phyloP scores from a whole-genome alignment of 306 rosid species.

The Citrullus mucosospermus region DNA sequence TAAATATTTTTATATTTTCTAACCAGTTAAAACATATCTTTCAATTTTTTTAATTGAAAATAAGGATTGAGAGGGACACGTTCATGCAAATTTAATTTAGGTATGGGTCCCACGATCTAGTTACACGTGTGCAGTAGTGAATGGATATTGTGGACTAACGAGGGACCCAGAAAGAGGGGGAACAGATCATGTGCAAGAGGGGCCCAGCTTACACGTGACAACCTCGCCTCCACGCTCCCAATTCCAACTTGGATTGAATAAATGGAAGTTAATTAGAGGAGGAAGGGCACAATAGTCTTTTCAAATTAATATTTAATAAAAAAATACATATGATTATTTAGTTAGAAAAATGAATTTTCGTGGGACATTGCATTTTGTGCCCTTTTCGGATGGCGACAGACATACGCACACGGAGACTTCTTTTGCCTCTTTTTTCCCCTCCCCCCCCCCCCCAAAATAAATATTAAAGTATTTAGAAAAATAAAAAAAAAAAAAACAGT shows the following conservation, averaged over 20 bases:
- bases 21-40: no score
- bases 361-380: conserved; percentile 13
- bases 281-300: background rate
- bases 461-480: no score
- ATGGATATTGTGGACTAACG: background rate
- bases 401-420: conserved; percentile 24
- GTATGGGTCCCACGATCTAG: no score
- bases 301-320: no score
- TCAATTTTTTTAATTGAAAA: no score
- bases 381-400: conserved; percentile 18
- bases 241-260: background rate
- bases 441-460: background rate
- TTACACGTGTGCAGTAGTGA: background rate
- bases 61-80: no score
- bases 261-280: background rate
- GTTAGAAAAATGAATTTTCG: background rate
- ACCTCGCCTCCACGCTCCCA: background rate
- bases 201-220: conserved; percentile 36
- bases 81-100: no score
- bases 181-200: conserved; percentile 38
- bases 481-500: no score
- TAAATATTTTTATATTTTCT: no score
- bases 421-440: background rate
- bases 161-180: background rate
- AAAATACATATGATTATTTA: no score